Evolutionary conservation across 1,284 basidiomycete genomes (phyloP), one percentile per base, ranked within the genome.

Genomic region (Ustilago loliicola): DNA sequence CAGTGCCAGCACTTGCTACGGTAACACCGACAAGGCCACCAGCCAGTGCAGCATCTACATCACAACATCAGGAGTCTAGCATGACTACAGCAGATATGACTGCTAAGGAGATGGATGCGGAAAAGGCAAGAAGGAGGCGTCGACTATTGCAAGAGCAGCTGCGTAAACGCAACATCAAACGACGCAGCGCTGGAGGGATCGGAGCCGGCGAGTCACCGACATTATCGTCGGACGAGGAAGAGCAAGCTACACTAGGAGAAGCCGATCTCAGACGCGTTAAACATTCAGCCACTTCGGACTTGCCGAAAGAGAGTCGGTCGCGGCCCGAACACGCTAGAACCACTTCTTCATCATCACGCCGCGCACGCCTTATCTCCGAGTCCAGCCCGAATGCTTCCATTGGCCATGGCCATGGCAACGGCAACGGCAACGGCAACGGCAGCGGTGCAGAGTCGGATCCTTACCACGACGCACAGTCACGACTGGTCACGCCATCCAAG

Each of bases 101-200:
- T 30, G 17, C 42, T 29, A 68, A 65, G 30, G 40, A 74, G 17
- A 38, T 21, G 1, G 66, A 74, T 7, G 47, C 63, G 2, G 67
- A 66, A 47, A 69, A 53, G 47, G 51, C 63, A 3, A 52, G 60
- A 15, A 59, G 72, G 30, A 66, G 67, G n/a, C 59, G 62, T 47
- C 66, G 66, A 32, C 52, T 75, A 47, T 42, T 75, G 30, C 66
- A 75, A 23, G 72, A 75, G 45, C 66, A 75, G 29, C 51, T 75
- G 51, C 72, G 72, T 63, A 75, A 75, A 30, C 66, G 66, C 30
- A 70, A 68, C 53, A 30, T 13, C 59, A 75, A 64, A 21, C 45
- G 66, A 30, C 72, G 67, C 50, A 70, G 66, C 38, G 66, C 63
- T 21, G 61, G 63, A 17, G 55, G 36, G 10, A 48, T 64, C 25